A percentile compares a stretch with the other conserved stretches of the same genome.
Evolutionary conservation across 306 rosid species (phyloP).

Genomic region (Sesbania bispinosa): DNA sequence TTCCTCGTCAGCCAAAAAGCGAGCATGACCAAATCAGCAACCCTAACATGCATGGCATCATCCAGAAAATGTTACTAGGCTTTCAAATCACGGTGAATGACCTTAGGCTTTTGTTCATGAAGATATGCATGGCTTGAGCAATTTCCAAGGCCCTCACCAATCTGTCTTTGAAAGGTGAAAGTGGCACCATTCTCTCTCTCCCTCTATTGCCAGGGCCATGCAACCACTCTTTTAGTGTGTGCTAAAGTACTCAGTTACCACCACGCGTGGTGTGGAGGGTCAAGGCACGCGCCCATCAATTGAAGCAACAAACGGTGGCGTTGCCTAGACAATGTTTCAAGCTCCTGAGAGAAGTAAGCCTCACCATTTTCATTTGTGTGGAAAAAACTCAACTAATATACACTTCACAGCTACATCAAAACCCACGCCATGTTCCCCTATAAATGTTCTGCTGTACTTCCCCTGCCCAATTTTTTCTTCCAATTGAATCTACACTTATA

Average conservation of each 20-base stretch:
- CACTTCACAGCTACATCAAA: constrained; percentile 80
- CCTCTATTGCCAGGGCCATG: constrained; percentile 60
- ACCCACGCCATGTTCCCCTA: constrained; percentile 69
- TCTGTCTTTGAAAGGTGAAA: constrained; percentile 54
- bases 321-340: constrained; percentile 60
- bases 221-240: constrained; percentile 71
- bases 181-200: constrained; percentile 35
- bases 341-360: constrained; percentile 59
- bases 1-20: constrained; percentile 54
- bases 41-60: constrained; percentile 52
- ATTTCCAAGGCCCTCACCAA: constrained; percentile 55
- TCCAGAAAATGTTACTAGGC: constrained; percentile 74
- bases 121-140: constrained; percentile 78
- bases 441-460: constrained; percentile 67
- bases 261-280: constrained; percentile 79
- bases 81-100: constrained; percentile 70
- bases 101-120: constrained; percentile 73
- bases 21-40: constrained; percentile 79
- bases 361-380: constrained; percentile 44
- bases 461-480: constrained; percentile 72
- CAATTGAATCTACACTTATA: constrained; percentile 38
- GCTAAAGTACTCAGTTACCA: constrained; percentile 51
- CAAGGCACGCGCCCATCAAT: constrained; percentile 74
- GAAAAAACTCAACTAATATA: constrained; percentile 50
- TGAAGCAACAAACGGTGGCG: constrained; percentile 68